Conservation (phyloP, 441 rosid species). For the Euphorbia corollata region DNA sequence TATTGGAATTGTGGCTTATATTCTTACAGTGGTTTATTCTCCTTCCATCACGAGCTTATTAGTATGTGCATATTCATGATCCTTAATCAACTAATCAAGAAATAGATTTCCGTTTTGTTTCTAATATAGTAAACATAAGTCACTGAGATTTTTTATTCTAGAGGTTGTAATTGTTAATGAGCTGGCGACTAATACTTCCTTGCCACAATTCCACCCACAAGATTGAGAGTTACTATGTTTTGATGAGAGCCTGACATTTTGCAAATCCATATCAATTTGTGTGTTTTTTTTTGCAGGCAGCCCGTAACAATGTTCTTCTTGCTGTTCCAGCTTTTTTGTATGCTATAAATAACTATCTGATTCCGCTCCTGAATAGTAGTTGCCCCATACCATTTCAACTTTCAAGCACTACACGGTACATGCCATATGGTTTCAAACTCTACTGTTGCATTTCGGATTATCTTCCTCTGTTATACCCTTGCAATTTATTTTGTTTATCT, state of each 20-base stretch:
- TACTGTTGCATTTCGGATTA: neutral
- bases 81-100: too few species aligned
- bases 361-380: too few species aligned
- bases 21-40: too few species aligned
- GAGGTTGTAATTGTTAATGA: neutral
- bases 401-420: neutral
- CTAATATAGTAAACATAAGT: too few species aligned
- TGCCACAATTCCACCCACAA: neutral
- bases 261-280: neutral
- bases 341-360: constrained; percentile 91
- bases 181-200: neutral
- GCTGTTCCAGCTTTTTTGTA: constrained; percentile 94
- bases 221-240: neutral
- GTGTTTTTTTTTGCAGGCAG: constrained; percentile 61
- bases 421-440: neutral
- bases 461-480: neutral
- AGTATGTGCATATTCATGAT: too few species aligned
- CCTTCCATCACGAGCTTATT: too few species aligned
- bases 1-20: too few species aligned
- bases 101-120: too few species aligned
- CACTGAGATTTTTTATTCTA: neutral
- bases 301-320: constrained; percentile 88
- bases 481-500: too few species aligned
- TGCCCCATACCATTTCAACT: too few species aligned
- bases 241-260: neutral